Evolutionary conservation across 2,329 filamentous ascomycete genomes (phyloP).

Genomic region (Aurifilum marmelostoma): DNA sequence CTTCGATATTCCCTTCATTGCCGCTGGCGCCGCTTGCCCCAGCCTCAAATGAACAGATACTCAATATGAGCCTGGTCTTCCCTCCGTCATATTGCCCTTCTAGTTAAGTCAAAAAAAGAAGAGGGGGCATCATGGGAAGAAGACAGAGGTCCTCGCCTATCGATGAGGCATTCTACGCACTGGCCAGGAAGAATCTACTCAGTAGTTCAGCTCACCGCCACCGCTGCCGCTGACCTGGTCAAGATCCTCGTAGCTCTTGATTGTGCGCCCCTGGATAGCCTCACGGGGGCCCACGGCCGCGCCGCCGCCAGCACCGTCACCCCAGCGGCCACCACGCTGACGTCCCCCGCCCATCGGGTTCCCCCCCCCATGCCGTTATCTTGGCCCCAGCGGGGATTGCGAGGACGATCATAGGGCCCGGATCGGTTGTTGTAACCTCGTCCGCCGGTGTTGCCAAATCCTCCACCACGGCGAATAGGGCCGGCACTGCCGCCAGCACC

Average conservation of each 20-base stretch:
- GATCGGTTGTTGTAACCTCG: conserved; percentile 57
- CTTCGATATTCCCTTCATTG: not conserved
- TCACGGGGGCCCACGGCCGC: conserved; percentile 83
- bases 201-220: conserved; percentile 90
- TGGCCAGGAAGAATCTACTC: conserved; percentile 33
- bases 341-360: conserved; percentile 48
- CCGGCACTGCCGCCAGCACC: conserved; percentile 56
- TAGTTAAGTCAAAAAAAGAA: not conserved
- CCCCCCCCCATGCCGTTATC: conserved; percentile 54
- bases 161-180: not conserved
- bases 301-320: conserved; percentile 72
- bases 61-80: not conserved
- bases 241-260: conserved; percentile 97
- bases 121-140: not conserved
- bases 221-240: conserved; percentile 79
- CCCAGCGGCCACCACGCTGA: conserved; percentile 63
- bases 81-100: not conserved
- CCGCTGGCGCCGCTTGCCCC: not conserved
- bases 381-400: conserved; percentile 53
- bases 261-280: conserved; percentile 85
- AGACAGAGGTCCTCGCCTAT: not conserved
- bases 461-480: conserved; percentile 69
- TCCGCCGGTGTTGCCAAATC: conserved; percentile 50
- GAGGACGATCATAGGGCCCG: conserved; percentile 76
- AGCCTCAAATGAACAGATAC: not conserved